Percentiles rank a stretch among this genome's conserved stretches.
Evolutionary conservation across 1,284 basidiomycete species (phyloP).

Genomic region (Heterobasidion irregulare): DNA sequence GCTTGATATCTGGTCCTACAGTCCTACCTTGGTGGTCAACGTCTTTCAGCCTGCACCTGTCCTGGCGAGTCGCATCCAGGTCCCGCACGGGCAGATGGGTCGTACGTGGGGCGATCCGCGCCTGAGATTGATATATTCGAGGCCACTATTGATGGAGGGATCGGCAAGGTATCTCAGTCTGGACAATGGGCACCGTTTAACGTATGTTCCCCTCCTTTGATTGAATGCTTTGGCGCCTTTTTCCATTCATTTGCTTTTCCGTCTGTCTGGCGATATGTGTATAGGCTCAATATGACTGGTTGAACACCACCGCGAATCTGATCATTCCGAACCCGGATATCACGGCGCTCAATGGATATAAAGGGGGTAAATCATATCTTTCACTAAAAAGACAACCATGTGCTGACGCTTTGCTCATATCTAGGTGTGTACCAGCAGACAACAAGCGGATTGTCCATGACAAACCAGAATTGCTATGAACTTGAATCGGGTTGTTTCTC

Average conservation of each 20-base stretch:
- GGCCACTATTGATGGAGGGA: slow-evolving; percentile 37
- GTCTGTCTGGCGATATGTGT: background rate
- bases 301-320: slow-evolving; percentile 38
- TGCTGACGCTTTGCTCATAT: background rate
- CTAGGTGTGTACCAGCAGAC: slow-evolving; percentile 49
- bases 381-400: no score
- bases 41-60: slow-evolving; percentile 71
- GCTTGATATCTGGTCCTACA: background rate
- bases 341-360: slow-evolving; percentile 39
- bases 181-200: slow-evolving; percentile 45
- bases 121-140: slow-evolving; percentile 79
- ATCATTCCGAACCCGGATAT: slow-evolving; percentile 39
- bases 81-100: slow-evolving; percentile 42
- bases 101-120: slow-evolving; percentile 64
- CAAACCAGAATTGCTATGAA: slow-evolving; percentile 49
- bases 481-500: slow-evolving; percentile 30
- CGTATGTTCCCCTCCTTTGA: slow-evolving; percentile 23
- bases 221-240: background rate
- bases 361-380: slow-evolving; percentile 31
- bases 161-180: slow-evolving; percentile 53
- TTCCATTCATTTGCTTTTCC: background rate
- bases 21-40: slow-evolving; percentile 76
- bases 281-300: slow-evolving; percentile 37
- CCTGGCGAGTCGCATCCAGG: slow-evolving; percentile 64
- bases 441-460: slow-evolving; percentile 40